These are phyloP conservation scores for Suhomyces panamericanus DNA, from an alignment of 1,139 yeast species.

Conservation along the genomic window DNA sequence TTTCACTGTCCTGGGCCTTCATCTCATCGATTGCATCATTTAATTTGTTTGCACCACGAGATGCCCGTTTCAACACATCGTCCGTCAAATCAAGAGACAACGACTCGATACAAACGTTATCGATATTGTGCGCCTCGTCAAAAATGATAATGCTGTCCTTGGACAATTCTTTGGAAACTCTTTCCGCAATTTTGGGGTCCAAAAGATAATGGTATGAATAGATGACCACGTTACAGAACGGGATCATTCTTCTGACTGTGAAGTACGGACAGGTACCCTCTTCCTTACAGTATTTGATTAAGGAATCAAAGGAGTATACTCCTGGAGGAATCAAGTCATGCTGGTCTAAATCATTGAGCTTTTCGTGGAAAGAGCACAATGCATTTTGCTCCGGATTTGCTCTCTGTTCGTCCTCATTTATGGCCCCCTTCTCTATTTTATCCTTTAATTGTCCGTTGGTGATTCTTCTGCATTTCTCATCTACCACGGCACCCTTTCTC, in stretches of 20 bases:
- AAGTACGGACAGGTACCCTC: constrained; percentile 92
- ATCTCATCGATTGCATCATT: constrained; percentile 78
- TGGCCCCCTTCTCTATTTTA: constrained; percentile 55
- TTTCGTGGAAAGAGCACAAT: constrained; percentile 87
- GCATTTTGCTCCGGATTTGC: constrained; percentile 30
- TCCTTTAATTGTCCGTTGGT: constrained; percentile 87
- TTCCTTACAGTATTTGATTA: constrained; percentile 72
- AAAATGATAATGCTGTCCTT: constrained; percentile 92
- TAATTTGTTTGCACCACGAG: constrained; percentile 74
- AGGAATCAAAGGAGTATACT: constrained; percentile 87
- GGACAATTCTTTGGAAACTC: constrained; percentile 89
- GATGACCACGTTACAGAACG: constrained; percentile 89
- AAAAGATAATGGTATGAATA: constrained; percentile 93
- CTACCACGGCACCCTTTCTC: constrained; percentile 90
- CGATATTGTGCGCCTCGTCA: constrained; percentile 98
- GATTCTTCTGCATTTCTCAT: constrained; percentile 91
- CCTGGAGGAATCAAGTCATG: constrained; percentile 89
- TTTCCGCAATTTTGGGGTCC: constrained; percentile 95
- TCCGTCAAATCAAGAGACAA: constrained; percentile 73
- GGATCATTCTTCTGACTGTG: constrained; percentile 96
- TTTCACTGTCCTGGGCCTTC: constrained; percentile 77
- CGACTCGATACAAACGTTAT: constrained; percentile 97
- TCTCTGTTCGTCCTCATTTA: constrained; percentile 56
- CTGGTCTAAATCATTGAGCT: constrained; percentile 80
- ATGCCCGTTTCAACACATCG: constrained; percentile 46